A percentile compares a stretch with the other conserved stretches of the same genome.
These are phyloP conservation scores for Henckelia pumila DNA, from an alignment of 257 asterid genomes.

Conservation along the genomic window DNA sequence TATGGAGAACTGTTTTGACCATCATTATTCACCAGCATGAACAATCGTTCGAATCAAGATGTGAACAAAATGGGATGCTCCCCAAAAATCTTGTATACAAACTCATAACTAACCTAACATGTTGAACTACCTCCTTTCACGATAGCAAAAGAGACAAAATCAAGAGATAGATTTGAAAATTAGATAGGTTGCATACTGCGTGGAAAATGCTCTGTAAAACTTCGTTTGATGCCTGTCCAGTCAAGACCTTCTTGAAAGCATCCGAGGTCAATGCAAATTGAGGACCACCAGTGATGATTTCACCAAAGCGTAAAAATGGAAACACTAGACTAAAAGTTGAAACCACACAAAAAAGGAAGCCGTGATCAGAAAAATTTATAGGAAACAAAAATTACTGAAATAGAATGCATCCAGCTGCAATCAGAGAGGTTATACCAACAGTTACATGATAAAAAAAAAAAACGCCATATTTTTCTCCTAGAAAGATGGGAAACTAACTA, in stretches of 20 bases:
- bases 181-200: slow-evolving; percentile 53
- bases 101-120: background rate
- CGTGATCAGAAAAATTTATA: slow-evolving; percentile 3
- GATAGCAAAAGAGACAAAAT: background rate
- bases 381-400: slow-evolving; percentile 13
- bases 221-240: slow-evolving; percentile 83
- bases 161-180: slow-evolving; percentile 15
- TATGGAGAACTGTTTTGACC: no score
- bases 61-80: background rate
- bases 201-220: slow-evolving; percentile 71
- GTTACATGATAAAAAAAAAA: background rate
- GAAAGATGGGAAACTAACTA: background rate
- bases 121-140: background rate
- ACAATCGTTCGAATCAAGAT: background rate
- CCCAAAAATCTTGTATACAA: background rate
- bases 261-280: slow-evolving; percentile 84
- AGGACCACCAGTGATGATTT: slow-evolving; percentile 72
- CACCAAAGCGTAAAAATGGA: slow-evolving; percentile 88
- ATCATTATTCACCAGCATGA: background rate
- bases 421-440: slow-evolving; percentile 11
- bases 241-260: slow-evolving; percentile 87
- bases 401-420: slow-evolving; percentile 4
- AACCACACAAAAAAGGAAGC: slow-evolving; percentile 7
- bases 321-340: slow-evolving; percentile 57
- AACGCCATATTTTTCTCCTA: slow-evolving; percentile 7